phyloP scores from a whole-genome alignment of 768 basidiomycete genomes.

The Candolleomyces eurysporus region DNA sequence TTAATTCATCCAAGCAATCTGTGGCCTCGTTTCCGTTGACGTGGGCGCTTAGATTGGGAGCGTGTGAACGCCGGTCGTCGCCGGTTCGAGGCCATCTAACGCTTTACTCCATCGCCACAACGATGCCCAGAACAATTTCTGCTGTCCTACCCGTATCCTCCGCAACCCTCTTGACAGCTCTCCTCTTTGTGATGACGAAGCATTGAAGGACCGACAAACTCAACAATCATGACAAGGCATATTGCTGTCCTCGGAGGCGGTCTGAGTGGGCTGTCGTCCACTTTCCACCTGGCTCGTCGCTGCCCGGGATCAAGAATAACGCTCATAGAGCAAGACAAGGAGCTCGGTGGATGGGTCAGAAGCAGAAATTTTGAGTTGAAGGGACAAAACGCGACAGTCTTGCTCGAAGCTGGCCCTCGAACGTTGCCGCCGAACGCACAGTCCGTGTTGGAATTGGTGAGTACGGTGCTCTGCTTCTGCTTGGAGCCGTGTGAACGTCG shows the following conservation, averaged over 20 bases:
- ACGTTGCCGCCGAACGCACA: constrained; percentile 78
- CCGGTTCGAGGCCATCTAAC: too few species aligned
- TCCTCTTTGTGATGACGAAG: too few species aligned
- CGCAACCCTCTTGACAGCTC: too few species aligned
- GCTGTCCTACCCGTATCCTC: too few species aligned
- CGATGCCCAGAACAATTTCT: too few species aligned
- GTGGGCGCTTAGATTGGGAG: too few species aligned
- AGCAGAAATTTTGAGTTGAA: constrained; percentile 51
- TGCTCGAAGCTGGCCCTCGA: constrained; percentile 85
- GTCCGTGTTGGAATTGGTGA: constrained; percentile 76
- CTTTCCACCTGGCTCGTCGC: constrained; percentile 70
- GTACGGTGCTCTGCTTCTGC: constrained; percentile 16
- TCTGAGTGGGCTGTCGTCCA: constrained; percentile 57
- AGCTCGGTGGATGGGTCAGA: constrained; percentile 86
- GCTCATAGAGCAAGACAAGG: constrained; percentile 61
- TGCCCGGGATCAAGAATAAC: constrained; percentile 61
- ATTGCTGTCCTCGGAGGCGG: constrained; percentile 58
- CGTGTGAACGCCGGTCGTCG: too few species aligned
- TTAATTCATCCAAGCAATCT: not conserved
- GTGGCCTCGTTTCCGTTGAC: not conserved
- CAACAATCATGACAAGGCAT: constrained; percentile 16
- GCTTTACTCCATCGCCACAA: too few species aligned
- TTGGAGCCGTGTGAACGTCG: constrained; percentile 29
- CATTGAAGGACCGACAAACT: too few species aligned
- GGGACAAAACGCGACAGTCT: constrained; percentile 31